These are phyloP conservation scores for Leccinum aurantiacum DNA, from an alignment of 768 basidiomycete genomes.

Conservation along the genomic window DNA sequence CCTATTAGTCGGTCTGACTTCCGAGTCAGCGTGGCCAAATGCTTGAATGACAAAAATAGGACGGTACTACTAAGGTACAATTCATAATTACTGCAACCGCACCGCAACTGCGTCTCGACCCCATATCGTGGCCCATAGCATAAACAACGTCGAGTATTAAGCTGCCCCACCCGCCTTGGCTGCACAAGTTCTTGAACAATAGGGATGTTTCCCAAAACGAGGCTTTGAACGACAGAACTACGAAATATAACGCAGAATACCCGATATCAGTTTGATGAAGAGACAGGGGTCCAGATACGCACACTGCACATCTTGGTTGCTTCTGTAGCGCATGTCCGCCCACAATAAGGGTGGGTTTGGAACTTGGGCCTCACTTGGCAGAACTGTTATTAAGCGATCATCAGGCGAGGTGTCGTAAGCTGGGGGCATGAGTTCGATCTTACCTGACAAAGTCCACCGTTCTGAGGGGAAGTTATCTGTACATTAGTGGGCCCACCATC, in stretches of 20 bases:
- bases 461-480: conserved; percentile 9
- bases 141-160: conserved; percentile 5
- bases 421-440: not conserved
- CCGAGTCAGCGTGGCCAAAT: not conserved
- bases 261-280: conserved; percentile 7
- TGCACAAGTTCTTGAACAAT: conserved; percentile 35
- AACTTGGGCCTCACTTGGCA: conserved; percentile 64
- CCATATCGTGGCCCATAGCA: not conserved
- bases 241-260: not conserved
- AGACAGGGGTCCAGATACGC: conserved; percentile 4
- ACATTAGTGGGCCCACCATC: conserved; percentile 1
- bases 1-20: not conserved
- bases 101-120: not conserved
- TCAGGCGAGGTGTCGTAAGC: conserved; percentile 2
- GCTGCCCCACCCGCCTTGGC: conserved; percentile 20
- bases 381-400: conserved; percentile 32
- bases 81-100: conserved; percentile 19
- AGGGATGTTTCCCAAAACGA: conserved; percentile 35
- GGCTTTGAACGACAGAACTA: conserved; percentile 33
- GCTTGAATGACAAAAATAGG: conserved; percentile 6
- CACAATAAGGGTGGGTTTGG: conserved; percentile 59
- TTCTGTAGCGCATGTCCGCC: conserved; percentile 58
- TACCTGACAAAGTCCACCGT: conserved; percentile 32
- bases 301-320: conserved; percentile 38
- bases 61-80: conserved; percentile 16